Evolutionary conservation across 495 filamentous ascomycete species (phyloP), one percentile per base, ranked within the genome.

Genomic region (Aspergillus funiculosus): DNA sequence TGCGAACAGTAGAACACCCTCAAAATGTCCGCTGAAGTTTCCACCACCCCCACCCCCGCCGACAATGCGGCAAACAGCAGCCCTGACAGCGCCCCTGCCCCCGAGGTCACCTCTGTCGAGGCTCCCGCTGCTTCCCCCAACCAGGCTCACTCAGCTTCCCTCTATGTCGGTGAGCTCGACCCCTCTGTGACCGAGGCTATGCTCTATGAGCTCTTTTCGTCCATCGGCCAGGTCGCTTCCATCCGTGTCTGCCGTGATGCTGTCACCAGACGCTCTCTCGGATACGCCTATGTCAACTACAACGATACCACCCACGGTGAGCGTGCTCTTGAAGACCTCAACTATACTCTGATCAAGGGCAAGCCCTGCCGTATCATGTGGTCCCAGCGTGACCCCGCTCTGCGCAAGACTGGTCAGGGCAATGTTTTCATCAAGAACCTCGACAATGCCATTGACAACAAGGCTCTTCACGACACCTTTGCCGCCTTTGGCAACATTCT

Each of bases 351-450:
- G 53, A 97, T 99, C 77, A 97, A 97, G 81, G 88, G 88, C 58
- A 89, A 87, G 65, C 91, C 92, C 25, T 97, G 94, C 83, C 92
- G 92, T 68, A 99, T 99, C 78, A 99, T 99, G 92, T 99, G 92
- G 92, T 97, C 94, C 48, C 92, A 99, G 78, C 92, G 92, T 71
- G 92, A 99, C 71, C 92, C 92, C 53, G 92, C 91, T 64, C 79
- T 97, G 60, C 92, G 92, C 73, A 99, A 99, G 83, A 99, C 89
- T 57, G 92, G 92, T 54, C 90, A 96, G 71, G 92, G 92, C 63
- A 99, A 99, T 63, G 89, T 99, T 57, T 99, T 99, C 79, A 99
- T 99, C 82, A 99, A 99, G 81, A 99, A 99, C 75, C 75, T 99
- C 51, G 92, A 99, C 65, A 81, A 78, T 56, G 94, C 90, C 60